Base-by-base conservation (phyloP, 169 alveolate genomes). In the Cryptosporidium tyzzeri region DNA sequence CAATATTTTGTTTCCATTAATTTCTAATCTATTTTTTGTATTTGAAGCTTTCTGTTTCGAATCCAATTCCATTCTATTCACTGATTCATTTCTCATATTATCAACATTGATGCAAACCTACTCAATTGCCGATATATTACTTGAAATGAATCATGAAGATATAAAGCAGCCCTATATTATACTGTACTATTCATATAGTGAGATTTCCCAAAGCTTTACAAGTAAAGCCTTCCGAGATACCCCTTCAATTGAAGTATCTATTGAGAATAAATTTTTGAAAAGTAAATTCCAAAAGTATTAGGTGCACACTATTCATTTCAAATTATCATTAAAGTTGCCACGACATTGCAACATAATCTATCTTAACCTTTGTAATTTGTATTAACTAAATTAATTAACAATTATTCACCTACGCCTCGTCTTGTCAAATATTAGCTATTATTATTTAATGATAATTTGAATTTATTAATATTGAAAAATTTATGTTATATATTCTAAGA, bases 121-220 rank as follows among this genome's bases (percentile, higher is more conserved):
- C 71, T 65, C 71, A 65, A 65, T 65, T 65, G 71, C 71, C 26
- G 53, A 65, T 65, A 65, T 33, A 65, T 65, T 65, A 65, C 71
- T 65, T n/a, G 71, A 65, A 65, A 65, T 33, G 71, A 35, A 37
- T n/a, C 71, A 65, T 29, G 33, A 65, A 37, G 9, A 31, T 21
- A 65, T 29, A 31, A 35, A 65, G 8, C 9, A 55, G 67, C 67
- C 67, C 37, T 55, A 21, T 53, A 26, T 55, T 55, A 55, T 10
- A 2, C 12, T 8, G 67, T 55, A n/a, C 16, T n/a, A 26, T 55
- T 55, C 67, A 55, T 55, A 53, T 23, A 53, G 21, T 35, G 12
- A 26, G 67, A 26, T 55, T 55, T 21, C 31, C 35, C 14, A 55
- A 55, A 26, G 55, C 55, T 55, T 23, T 23, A 55, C 67, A 55